These are phyloP conservation scores for Eimeria falciformis DNA, from an alignment of 169 alveolate genomes.

Conservation along the genomic window DNA sequence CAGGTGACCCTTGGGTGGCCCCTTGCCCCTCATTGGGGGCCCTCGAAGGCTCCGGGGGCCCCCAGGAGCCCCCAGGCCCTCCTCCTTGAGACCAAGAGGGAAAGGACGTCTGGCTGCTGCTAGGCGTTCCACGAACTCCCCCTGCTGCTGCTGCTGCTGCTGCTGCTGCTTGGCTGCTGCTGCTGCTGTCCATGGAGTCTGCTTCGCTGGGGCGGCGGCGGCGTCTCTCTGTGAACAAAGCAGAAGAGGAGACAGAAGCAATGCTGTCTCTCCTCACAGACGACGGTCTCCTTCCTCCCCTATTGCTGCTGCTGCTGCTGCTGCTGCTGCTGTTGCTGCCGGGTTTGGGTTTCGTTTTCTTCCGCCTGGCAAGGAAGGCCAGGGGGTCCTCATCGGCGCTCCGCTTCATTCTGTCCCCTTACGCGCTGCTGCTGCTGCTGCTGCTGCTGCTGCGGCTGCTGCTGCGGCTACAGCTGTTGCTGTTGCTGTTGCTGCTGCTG, in stretches of 20 bases:
- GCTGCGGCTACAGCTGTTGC: neutral
- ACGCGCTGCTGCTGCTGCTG: slow-evolving; percentile 34
- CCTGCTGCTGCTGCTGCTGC: slow-evolving; percentile 13
- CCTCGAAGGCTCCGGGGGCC: slow-evolving; percentile 13
- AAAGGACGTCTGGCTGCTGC: slow-evolving; percentile 18
- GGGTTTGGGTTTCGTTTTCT: neutral
- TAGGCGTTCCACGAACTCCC: neutral
- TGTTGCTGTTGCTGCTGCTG: slow-evolving; percentile 11
- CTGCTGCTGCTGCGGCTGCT: neutral
- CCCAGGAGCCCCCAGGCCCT: neutral
- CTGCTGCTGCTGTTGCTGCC: neutral
- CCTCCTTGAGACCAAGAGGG: neutral
- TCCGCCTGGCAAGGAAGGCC: slow-evolving; percentile 70
- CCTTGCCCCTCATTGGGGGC: neutral
- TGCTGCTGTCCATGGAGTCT: neutral
- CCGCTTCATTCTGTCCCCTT: slow-evolving; percentile 47
- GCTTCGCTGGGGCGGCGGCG: slow-evolving; percentile 36
- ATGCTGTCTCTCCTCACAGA: slow-evolving; percentile 12
- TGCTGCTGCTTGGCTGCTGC: slow-evolving; percentile 47
- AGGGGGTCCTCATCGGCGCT: slow-evolving; percentile 69
- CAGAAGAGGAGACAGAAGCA: slow-evolving; percentile 17
- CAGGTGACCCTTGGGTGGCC: neutral
- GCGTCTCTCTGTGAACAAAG: slow-evolving; percentile 1
- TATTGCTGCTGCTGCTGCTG: slow-evolving; percentile 58
- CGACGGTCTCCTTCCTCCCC: neutral